These are phyloP conservation scores for Solanum neorickii DNA, from an alignment of 257 asterid species.

Conservation along the genomic window DNA sequence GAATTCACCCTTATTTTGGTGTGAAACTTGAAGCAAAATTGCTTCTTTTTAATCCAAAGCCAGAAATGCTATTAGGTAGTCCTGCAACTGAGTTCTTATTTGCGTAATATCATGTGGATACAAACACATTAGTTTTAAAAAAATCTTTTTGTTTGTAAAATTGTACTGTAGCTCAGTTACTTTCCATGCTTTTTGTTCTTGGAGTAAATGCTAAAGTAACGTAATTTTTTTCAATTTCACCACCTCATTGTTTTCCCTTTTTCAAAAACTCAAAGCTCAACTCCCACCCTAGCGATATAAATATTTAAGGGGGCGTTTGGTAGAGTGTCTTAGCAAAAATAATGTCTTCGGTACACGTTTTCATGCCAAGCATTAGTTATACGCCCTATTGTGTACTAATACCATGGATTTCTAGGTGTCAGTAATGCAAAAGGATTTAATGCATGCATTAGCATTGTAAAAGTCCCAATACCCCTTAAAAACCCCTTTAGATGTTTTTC, in stretches of 20 bases:
- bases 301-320: background rate
- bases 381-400: background rate
- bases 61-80: slow-evolving; percentile 56
- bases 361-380: background rate
- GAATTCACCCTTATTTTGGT: slow-evolving; percentile 54
- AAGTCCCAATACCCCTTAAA: too few relatives aligned
- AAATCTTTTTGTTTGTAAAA: background rate
- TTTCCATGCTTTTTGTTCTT: background rate
- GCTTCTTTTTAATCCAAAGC: slow-evolving; percentile 62
- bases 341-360: background rate
- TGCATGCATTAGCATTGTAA: too few relatives aligned
- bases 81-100: background rate
- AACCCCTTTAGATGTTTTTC: too few relatives aligned
- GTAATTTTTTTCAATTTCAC: background rate
- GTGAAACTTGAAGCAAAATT: slow-evolving; percentile 44
- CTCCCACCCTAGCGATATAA: background rate
- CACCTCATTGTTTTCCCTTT: background rate
- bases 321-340: background rate
- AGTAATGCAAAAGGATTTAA: background rate
- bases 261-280: background rate
- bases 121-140: background rate
- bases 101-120: background rate
- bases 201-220: background rate
- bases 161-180: background rate
- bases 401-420: background rate